Conservation (phyloP, 208 protist genomes). For the Trypanosoma melophagium region DNA sequence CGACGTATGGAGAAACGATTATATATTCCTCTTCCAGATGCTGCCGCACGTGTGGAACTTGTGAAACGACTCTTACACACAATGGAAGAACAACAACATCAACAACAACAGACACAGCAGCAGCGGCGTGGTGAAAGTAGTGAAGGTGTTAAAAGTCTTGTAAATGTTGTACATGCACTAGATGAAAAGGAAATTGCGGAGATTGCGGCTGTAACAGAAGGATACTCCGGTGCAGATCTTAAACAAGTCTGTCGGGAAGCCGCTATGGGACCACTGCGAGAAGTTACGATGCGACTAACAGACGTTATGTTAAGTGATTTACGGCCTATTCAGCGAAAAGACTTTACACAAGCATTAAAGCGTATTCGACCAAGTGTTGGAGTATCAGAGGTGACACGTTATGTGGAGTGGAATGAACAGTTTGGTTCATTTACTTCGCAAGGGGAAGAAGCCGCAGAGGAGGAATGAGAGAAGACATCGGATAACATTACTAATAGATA, state of each 20-base stretch:
- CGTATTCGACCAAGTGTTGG: conserved; percentile 84
- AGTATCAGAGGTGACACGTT: conserved; percentile 60
- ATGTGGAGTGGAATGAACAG: conserved; percentile 80
- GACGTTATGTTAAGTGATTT: conserved; percentile 49
- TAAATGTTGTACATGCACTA: conserved; percentile 31
- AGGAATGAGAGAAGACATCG: conserved; percentile 28
- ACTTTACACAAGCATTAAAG: conserved; percentile 76
- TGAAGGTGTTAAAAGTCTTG: neutral
- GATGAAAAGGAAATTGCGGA: conserved; percentile 37
- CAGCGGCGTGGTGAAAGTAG: conserved; percentile 1
- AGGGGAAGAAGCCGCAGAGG: conserved; percentile 27
- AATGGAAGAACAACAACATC: conserved; percentile 32
- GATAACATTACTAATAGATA: conserved; percentile 3
- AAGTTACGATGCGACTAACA: conserved; percentile 58
- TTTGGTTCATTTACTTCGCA: conserved; percentile 70
- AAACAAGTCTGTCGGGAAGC: conserved; percentile 78
- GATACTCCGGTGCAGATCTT: conserved; percentile 81
- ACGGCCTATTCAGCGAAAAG: conserved; percentile 54
- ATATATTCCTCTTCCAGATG: conserved; percentile 89
- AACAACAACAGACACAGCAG: conserved; percentile 14
- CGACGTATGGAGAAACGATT: conserved; percentile 90
- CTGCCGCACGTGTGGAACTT: conserved; percentile 46
- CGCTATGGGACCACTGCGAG: conserved; percentile 75
- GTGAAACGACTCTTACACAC: conserved; percentile 58
- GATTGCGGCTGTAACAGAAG: conserved; percentile 52